These are phyloP conservation scores for Aspergillus pseudoterreus DNA, from an alignment of 2,329 filamentous ascomycete genomes.

Conservation along the genomic window DNA sequence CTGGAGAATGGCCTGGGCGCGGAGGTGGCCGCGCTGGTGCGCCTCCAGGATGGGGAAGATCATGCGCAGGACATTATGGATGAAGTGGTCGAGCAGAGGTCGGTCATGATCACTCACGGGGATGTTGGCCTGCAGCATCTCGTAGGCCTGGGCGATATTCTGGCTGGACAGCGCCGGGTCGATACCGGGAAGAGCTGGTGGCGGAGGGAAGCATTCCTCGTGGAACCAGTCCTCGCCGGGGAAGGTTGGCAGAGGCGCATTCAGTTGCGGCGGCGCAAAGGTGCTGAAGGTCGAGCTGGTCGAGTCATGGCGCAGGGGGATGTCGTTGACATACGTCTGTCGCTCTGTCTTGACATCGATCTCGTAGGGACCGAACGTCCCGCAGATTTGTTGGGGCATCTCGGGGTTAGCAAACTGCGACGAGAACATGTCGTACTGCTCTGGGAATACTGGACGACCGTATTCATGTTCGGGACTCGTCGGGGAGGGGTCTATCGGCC, in stretches of 20 bases:
- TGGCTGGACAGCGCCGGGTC: conserved; percentile 20
- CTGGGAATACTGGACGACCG: conserved; percentile 60
- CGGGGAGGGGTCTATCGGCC: conserved; percentile 52
- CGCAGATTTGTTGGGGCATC: conserved; percentile 58
- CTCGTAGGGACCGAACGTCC: conserved; percentile 72
- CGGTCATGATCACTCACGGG: conserved; percentile 86
- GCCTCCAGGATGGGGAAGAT: conserved; percentile 91
- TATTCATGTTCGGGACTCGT: conserved; percentile 64
- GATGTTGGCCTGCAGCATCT: conserved; percentile 66
- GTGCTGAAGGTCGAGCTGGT: conserved; percentile 90
- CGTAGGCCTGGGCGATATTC: conserved; percentile 41
- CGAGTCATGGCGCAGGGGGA: conserved; percentile 80
- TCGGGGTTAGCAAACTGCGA: conserved; percentile 46
- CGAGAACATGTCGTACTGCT: conserved; percentile 40
- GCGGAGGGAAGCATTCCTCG: conserved; percentile 59
- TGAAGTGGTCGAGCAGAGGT: conserved; percentile 82
- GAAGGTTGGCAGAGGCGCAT: conserved; percentile 62
- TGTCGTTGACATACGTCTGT: conserved; percentile 88
- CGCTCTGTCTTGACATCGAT: conserved; percentile 94
- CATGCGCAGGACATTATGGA: conserved; percentile 78
- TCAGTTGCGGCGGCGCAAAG: conserved; percentile 73
- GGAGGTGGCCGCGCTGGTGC: conserved; percentile 79
- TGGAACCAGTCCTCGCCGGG: conserved; percentile 68
- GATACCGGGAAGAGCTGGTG: conserved; percentile 30
- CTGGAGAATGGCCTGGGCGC: conserved; percentile 78